Conservation (phyloP, 139 green algal species). For the Micractinium conductrix region DNA sequence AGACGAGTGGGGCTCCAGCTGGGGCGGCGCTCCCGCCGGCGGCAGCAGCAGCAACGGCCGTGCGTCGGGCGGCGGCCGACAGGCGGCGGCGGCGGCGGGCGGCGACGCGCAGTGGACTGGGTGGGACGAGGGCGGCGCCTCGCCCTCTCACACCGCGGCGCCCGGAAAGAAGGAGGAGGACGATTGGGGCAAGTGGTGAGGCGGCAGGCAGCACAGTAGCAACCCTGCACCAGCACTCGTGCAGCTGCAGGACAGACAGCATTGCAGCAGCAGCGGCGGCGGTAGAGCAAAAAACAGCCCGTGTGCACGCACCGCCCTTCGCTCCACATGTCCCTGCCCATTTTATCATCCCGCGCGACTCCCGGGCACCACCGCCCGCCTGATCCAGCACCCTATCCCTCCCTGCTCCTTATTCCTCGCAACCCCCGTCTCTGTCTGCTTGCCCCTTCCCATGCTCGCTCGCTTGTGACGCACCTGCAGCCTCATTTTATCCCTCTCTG, state of each 20-base stretch:
- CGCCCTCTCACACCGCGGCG: not conserved
- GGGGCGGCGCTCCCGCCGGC: not conserved
- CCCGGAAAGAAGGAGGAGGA: slow-evolving; percentile 30
- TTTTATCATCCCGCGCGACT: too few species aligned
- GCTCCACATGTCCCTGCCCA: too few species aligned
- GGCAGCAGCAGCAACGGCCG: not conserved
- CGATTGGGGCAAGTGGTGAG: slow-evolving; percentile 52
- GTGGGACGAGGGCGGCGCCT: slow-evolving; percentile 1
- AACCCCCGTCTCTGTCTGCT: not conserved
- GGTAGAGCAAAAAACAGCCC: too few species aligned
- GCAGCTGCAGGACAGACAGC: too few species aligned
- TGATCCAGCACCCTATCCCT: too few species aligned
- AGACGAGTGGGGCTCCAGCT: slow-evolving; percentile 4
- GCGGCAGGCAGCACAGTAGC: too few species aligned
- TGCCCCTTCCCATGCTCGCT: not conserved
- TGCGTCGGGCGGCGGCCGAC: slow-evolving; percentile 7
- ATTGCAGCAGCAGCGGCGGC: too few species aligned
- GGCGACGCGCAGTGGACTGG: slow-evolving; percentile 31
- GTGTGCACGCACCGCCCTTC: too few species aligned
- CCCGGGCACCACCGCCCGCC: too few species aligned
- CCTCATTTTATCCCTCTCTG: not conserved
- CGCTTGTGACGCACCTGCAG: not conserved
- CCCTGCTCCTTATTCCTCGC: not conserved
- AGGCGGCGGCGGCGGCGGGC: not conserved
- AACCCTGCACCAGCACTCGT: too few species aligned